phyloP scores from a whole-genome alignment of 192 early-diverging fungal species.

The Rhizophagus prolifer region DNA sequence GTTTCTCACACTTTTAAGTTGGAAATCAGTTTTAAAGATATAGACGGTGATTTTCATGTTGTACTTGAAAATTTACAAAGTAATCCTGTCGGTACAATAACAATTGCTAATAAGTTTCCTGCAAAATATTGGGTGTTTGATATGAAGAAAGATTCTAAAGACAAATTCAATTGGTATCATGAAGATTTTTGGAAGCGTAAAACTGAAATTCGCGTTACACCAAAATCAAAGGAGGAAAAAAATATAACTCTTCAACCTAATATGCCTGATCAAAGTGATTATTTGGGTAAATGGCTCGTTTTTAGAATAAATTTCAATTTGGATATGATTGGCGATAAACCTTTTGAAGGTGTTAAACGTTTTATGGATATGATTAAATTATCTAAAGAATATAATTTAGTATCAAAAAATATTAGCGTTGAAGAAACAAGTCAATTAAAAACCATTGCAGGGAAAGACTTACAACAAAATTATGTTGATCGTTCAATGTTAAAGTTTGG shows the following conservation, averaged over 20 bases:
- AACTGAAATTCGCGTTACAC: conserved; percentile 27
- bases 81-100: conserved; percentile 22
- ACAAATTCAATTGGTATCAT: conserved; percentile 19
- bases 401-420: not conserved
- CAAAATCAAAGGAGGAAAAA: not conserved
- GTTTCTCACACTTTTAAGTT: not conserved
- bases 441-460: not conserved
- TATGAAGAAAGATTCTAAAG: too few species aligned
- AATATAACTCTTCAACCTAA: conserved; percentile 33
- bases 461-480: conserved; percentile 18
- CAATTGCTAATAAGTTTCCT: conserved; percentile 43
- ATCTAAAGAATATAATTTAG: conserved; percentile 40
- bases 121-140: conserved; percentile 40
- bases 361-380: conserved; percentile 24
- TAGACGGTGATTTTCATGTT: conserved; percentile 25
- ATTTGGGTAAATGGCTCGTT: conserved; percentile 45
- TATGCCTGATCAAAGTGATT: conserved; percentile 26
- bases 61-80: conserved; percentile 28
- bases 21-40: conserved; percentile 42
- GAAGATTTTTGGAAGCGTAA: conserved; percentile 36
- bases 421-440: not conserved
- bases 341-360: not conserved
- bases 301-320: conserved; percentile 31
- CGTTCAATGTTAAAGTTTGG: conserved; percentile 33
- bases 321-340: not conserved